Evolutionary conservation across 1,284 basidiomycete species (phyloP).

Genomic region (Cryptococcus depauperatus): DNA sequence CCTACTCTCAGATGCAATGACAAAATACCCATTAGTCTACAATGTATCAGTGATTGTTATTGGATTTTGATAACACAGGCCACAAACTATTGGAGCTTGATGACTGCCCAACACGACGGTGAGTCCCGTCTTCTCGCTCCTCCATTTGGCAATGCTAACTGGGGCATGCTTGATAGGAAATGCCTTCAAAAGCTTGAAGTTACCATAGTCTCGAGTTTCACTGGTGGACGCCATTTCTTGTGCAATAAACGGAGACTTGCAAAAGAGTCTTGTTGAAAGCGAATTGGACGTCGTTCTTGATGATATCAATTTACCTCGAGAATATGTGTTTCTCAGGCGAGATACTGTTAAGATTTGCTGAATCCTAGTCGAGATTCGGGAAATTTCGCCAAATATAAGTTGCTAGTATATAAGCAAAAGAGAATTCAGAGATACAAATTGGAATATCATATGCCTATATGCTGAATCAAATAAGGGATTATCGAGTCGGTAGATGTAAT

Average conservation of each 20-base stretch:
- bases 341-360: not conserved
- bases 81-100: conserved; percentile 48
- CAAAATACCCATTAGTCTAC: conserved; percentile 87
- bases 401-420: no score
- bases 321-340: no score
- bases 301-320: no score
- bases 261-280: not conserved
- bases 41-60: conserved; percentile 1
- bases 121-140: conserved; percentile 45
- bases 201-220: conserved; percentile 26
- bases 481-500: no score
- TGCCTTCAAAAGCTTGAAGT: conserved; percentile 39
- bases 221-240: conserved; percentile 9
- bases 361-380: not conserved
- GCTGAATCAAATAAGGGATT: no score
- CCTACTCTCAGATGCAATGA: conserved; percentile 83
- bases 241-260: not conserved
- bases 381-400: no score
- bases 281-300: not conserved
- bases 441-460: no score
- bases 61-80: conserved; percentile 4
- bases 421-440: no score
- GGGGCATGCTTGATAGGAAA: conserved; percentile 43
- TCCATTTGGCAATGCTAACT: conserved; percentile 41
- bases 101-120: conserved; percentile 56